phyloP scores from a whole-genome alignment of 225 moss, liverwort and hornwort genomes.

The Sphagnum tenellum region DNA sequence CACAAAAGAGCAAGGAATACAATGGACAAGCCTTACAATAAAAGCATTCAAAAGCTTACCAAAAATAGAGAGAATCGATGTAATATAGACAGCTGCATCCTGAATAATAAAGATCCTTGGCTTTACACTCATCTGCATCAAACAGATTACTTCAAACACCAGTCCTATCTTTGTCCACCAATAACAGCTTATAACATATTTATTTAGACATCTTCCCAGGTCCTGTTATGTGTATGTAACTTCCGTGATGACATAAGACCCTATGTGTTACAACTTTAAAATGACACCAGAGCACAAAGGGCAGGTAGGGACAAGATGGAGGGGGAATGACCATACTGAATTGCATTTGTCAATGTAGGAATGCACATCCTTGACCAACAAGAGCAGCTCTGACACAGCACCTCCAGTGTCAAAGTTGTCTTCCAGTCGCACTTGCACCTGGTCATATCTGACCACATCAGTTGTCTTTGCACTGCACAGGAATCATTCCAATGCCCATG shows the following conservation, averaged over 20 bases:
- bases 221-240: too few species aligned
- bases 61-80: conserved; percentile 59
- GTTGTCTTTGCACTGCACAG: background rate
- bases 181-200: too few species aligned
- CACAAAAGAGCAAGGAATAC: background rate
- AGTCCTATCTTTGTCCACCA: too few species aligned
- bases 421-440: conserved; percentile 71
- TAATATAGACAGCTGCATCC: conserved; percentile 56
- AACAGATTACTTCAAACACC: too few species aligned
- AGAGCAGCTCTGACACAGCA: conserved; percentile 59
- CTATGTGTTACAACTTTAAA: too few species aligned
- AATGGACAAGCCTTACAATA: background rate
- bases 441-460: background rate
- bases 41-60: conserved; percentile 20
- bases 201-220: too few species aligned
- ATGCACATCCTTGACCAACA: conserved; percentile 60
- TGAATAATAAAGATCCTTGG: conserved; percentile 36
- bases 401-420: conserved; percentile 91
- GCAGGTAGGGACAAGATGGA: background rate
- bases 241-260: too few species aligned
- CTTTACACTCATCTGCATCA: conserved; percentile 24
- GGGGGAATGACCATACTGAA: conserved; percentile 31
- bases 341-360: conserved; percentile 59
- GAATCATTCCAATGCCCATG: too few species aligned
- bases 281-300: background rate